Base-by-base conservation (phyloP, 1,284 basidiomycete species). In the Rhodotorula mucilaginosa region DNA sequence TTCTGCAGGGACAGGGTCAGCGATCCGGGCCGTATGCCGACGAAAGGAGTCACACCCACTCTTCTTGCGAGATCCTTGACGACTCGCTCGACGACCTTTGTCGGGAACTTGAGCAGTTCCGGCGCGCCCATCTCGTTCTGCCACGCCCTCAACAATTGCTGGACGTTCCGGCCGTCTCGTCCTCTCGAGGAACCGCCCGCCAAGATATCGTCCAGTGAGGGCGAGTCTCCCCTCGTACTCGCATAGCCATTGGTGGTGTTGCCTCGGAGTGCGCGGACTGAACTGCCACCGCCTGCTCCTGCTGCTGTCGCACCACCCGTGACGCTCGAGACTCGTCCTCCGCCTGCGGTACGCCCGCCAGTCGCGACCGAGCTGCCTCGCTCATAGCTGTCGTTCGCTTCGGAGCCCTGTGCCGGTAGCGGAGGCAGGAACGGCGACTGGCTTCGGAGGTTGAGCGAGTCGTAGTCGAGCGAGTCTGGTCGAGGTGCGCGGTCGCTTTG, bases 51-150 rank as follows among this genome's bases (percentile, higher is more conserved):
- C 5, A 7, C 34, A 34, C 34, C 6, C 5, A 34, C 34, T n/a
- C 74, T 26, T 19, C 48, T 31, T 1, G 72, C 70, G 47, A 76
- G 51, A 18, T 68, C 67, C 54, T 61, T 67, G 29, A 72, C 72
- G 16, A 74, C 39, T 31, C 51, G 56, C 52, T 74, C 72, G 46
- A 76, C 72, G 15, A 76, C 62, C 10, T 63, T n/a, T 6, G 26
- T 21, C 19, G 74, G 74, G 46, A 72, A 76, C 18, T 6, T n/a
- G 52, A 76, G 67, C 44, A 76, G 51, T 61, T 76, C 74, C 0
- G 74, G 74, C 44, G 70, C 69, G 47, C 69, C 72, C 46, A 68
- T 60, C 68, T 76, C 74, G 63, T 76, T 76, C 21, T 68, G 65
- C 65, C 68, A 74, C 5, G 67, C 68, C 51, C 69, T 48, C n/a